Evolutionary conservation across 371 early-diverging fungal species (phyloP), one percentile per base, ranked within the genome.

Genomic region (Mucor irregularis): DNA sequence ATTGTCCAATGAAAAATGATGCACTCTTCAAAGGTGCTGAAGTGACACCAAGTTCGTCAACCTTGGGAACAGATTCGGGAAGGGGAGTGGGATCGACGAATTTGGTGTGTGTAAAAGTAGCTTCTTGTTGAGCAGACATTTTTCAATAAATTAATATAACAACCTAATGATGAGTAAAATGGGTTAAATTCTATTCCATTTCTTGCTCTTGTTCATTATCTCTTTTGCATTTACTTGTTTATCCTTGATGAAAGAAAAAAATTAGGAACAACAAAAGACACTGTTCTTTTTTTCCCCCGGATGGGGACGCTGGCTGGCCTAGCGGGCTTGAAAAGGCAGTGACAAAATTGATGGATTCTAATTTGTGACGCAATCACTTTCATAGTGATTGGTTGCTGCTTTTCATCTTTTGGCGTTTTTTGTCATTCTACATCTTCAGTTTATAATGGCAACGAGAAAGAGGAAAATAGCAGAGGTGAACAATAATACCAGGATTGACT

Each of bases 1-100:
- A 84, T 48, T 83, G 73, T 34, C 91, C 93, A 66, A 97, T 89
- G 72, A 91, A 91, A 73, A 89, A 97, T 24, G 96, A 82, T 54
- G 95, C 94, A 38, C 96, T 95, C 72, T 89, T 90, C 54, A 98
- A 79, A 21, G 97, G 96, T 16, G 96, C 96, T 21, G 94, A 93
- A 28, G 96, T 93, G 28, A 83, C 75, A 29, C 97, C 96, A 34
- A 97, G 83, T 71, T 98, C 96, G 24, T 84, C 82, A n/a, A 95
- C 93, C 13, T 82, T 68, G 21, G 90, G 88, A 25, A 89, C 59
- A 40, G 74, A 71, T 8, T 73, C 76, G 29, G 92, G 90, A 48
- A 84, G 78, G 26, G 91, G 90, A 9, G 91, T 88, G 9, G 90
- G 82, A 66, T 92, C 92, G 16, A 90, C 86, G 56, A 78, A 84